Base-by-base conservation (phyloP, 805 yeast genomes). In the Myxozyma sirexii region DNA sequence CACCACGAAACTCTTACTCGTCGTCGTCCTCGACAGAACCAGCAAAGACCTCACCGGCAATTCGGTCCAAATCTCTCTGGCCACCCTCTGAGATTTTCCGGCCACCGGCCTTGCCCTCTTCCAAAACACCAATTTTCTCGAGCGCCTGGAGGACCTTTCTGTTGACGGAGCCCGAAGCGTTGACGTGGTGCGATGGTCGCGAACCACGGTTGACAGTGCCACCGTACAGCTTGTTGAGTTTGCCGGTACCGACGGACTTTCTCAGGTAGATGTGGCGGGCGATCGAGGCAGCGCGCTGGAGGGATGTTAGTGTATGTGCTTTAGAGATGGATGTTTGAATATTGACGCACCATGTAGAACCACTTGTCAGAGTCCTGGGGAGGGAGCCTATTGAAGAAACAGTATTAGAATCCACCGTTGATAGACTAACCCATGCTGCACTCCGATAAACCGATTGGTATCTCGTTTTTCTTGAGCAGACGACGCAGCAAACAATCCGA, bases 261-360 rank as follows among this genome's bases (percentile, higher is more conserved):
- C 97, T 91, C 83, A 94, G 85, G 96, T 94, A 94, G 82, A 94
- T 87, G 92, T 94, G 99, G 86, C 99, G 94, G 77, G 99, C 99
- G 80, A 92, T 91, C 65, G 99, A 93, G 76, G 99, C 99, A 75
- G 99, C 96, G 83, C 99, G 89, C 90, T 89, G 90, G 29, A 13
- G 21, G n/a, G 13, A n/a, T 17, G 45, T 41, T 41, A 43, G 45
- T n/a, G 2, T 45, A 17, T 23, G 1, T 23, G n/a, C n/a, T n/a
- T n/a, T n/a, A 43, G 15, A 26, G 6, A n/a, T 23, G 33, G 21
- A 26, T n/a, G 24, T 7, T 2, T 4, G 51, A 19, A 13, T 3
- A 5, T 7, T 29, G 10, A 51, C 60, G 41, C 52, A 60, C 60
- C 58, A 53, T 57, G 97, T 93, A 93, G 89, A 90, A 93, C 99